Conservation (phyloP, 768 basidiomycete genomes). For the Tylopilus vinaceipallidus region DNA sequence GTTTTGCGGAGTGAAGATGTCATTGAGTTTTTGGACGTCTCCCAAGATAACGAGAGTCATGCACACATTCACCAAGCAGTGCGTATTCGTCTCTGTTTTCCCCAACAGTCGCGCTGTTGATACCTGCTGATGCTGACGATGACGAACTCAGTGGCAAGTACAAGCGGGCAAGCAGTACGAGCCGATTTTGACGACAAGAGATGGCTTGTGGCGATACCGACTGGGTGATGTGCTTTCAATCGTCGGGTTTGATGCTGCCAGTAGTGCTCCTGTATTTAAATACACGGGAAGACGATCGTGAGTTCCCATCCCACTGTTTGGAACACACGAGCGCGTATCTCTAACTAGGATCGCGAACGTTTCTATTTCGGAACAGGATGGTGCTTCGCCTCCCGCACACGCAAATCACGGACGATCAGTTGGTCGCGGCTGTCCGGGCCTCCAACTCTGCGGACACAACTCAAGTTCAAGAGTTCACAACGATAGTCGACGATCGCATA, state of each 20-base stretch:
- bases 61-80: too few relatives aligned
- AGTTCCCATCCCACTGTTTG: too few relatives aligned
- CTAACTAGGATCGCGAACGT: too few relatives aligned
- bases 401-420: slow-evolving; percentile 8
- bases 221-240: slow-evolving; percentile 19
- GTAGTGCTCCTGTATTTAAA: slow-evolving; percentile 10
- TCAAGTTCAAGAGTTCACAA: slow-evolving; percentile 15
- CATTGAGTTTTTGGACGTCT: slow-evolving; percentile 20
- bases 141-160: slow-evolving; percentile 18
- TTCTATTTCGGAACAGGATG: too few relatives aligned
- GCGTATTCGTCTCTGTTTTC: too few relatives aligned
- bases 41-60: slow-evolving; percentile 7
- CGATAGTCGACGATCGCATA: slow-evolving; percentile 13
- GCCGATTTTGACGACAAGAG: slow-evolving; percentile 18
- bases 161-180: slow-evolving; percentile 19
- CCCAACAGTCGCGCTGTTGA: neutral
- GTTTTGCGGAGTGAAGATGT: slow-evolving; percentile 2
- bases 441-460: slow-evolving; percentile 1
- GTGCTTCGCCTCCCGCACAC: slow-evolving; percentile 8
- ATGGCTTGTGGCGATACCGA: slow-evolving; percentile 24
- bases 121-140: neutral
- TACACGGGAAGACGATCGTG: slow-evolving; percentile 18
- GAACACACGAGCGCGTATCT: too few relatives aligned
- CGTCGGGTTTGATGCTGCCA: slow-evolving; percentile 13
- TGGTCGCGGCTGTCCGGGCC: slow-evolving; percentile 2